Conservation (phyloP, 768 basidiomycete species). For the Tricholoma matsutake region DNA sequence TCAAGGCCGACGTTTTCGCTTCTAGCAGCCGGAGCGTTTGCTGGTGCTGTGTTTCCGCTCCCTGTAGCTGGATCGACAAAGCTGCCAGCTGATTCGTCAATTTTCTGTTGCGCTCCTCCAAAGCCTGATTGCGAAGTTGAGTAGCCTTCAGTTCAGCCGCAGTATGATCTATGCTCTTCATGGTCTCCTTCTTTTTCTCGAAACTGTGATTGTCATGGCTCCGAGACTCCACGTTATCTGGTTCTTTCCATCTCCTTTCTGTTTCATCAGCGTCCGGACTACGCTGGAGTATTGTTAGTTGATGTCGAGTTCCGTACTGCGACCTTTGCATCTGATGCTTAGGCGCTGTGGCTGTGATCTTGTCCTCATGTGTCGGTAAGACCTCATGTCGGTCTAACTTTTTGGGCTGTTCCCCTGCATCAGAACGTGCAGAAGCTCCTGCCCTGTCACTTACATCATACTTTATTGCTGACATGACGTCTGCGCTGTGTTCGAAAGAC, state of each 20-base stretch:
- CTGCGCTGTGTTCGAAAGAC: not conserved
- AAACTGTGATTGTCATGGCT: not conserved
- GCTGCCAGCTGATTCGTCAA: constrained; percentile 4
- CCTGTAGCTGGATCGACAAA: constrained; percentile 8
- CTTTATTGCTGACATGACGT: not conserved
- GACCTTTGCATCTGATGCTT: not conserved
- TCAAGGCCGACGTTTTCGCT: constrained; percentile 14
- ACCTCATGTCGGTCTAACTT: not conserved
- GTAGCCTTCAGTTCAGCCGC: not conserved
- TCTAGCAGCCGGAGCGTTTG: constrained; percentile 8
- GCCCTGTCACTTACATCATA: not conserved
- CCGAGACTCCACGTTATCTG: not conserved
- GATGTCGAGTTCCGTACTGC: not conserved
- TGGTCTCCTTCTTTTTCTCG: not conserved
- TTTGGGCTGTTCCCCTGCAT: not conserved
- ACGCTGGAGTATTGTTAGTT: not conserved
- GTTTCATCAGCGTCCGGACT: not conserved
- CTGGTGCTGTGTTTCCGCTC: constrained; percentile 6
- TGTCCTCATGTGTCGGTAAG: not conserved
- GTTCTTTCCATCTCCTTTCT: not conserved
- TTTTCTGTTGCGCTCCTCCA: not conserved
- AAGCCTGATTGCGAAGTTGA: not conserved
- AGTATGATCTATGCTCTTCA: not conserved
- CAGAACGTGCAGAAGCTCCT: not conserved
- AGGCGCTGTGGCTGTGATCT: not conserved